These are phyloP conservation scores for Omphalotus olearius DNA, from an alignment of 1,284 basidiomycete genomes.

Conservation along the genomic window DNA sequence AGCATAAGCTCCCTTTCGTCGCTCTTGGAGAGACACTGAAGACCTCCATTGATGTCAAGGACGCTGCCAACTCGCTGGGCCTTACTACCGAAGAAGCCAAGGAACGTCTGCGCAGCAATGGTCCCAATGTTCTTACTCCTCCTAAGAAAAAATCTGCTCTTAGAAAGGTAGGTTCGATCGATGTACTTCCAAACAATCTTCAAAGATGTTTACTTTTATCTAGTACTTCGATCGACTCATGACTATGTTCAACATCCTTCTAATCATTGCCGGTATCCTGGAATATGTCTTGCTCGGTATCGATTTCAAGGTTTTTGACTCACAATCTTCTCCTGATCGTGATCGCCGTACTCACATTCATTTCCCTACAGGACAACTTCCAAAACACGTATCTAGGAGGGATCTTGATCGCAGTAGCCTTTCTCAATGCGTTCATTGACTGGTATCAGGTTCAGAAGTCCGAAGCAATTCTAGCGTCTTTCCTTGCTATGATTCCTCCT, in stretches of 20 bases:
- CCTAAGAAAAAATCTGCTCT: conserved; percentile 63
- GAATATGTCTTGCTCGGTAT: conserved; percentile 64
- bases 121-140: conserved; percentile 61
- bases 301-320: conserved; percentile 44
- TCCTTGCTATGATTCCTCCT: conserved; percentile 69
- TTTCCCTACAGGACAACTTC: conserved; percentile 46
- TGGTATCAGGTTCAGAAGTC: conserved; percentile 71
- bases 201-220: conserved; percentile 1
- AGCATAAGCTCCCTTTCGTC: conserved; percentile 45
- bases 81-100: conserved; percentile 52
- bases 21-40: conserved; percentile 37
- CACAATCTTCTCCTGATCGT: background rate
- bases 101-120: conserved; percentile 46
- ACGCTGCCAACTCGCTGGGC: conserved; percentile 47
- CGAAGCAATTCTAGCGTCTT: conserved; percentile 65
- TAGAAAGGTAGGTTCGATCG: conserved; percentile 44
- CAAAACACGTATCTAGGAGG: conserved; percentile 65
- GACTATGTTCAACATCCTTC: conserved; percentile 66
- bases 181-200: background rate
- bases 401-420: conserved; percentile 65
- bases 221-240: conserved; percentile 61
- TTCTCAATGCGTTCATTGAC: conserved; percentile 67
- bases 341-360: conserved; percentile 3
- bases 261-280: conserved; percentile 59
- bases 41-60: conserved; percentile 50